phyloP scores from a whole-genome alignment of 495 filamentous ascomycete species.

The Podospora tetraspora region DNA sequence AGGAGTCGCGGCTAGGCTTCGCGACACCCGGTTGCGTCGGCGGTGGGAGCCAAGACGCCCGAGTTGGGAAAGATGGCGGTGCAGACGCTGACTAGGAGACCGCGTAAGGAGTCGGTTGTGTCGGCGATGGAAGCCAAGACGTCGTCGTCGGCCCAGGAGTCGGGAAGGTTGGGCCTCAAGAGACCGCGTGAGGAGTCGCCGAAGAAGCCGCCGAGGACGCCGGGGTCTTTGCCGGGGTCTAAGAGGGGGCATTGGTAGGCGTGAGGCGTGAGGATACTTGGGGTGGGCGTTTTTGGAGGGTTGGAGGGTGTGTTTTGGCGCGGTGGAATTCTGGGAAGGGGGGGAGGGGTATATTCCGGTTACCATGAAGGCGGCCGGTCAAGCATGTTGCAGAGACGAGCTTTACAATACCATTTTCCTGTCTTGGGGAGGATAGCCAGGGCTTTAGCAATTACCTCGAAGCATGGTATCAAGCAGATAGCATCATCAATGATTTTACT shows the following conservation, averaged over 20 bases:
- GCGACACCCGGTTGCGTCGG: background rate
- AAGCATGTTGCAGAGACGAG: background rate
- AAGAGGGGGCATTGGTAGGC: background rate
- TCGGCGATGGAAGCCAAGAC: too few relatives aligned
- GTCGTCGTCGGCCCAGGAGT: too few relatives aligned
- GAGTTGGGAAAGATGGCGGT: background rate
- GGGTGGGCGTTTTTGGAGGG: background rate
- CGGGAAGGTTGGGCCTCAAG: background rate
- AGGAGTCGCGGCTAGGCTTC: slow-evolving; percentile 29
- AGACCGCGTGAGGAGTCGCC: background rate
- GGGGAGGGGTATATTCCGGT: background rate
- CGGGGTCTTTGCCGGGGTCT: background rate
- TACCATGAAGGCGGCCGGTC: background rate
- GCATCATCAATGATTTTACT: background rate
- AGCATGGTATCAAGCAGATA: background rate
- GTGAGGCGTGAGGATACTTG: background rate
- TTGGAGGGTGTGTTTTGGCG: background rate
- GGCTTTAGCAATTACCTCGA: background rate
- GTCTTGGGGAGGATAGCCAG: background rate
- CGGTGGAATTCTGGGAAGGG: background rate
- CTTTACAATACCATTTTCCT: background rate
- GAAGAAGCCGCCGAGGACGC: background rate
- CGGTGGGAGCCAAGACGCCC: background rate
- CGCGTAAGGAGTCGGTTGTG: background rate
- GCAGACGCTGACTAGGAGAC: background rate